Evolutionary conservation across 2,329 filamentous ascomycete genomes (phyloP).

Genomic region (Emmonsia crescens): DNA sequence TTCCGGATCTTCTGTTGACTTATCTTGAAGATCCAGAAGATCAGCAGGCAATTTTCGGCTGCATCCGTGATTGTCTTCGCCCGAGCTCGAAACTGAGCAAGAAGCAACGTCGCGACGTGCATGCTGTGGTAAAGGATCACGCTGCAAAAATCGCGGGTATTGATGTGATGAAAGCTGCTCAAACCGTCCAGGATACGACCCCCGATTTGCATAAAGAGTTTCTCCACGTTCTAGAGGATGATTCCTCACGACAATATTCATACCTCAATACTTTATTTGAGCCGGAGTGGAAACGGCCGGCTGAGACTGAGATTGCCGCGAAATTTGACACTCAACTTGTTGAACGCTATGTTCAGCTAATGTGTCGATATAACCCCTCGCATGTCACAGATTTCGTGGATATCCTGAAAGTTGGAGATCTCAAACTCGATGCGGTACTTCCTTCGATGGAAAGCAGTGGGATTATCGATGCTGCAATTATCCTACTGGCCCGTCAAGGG

Average conservation of each 20-base stretch:
- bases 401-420: constrained; percentile 60
- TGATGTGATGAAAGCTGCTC: constrained; percentile 54
- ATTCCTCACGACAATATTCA: constrained; percentile 57
- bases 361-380: constrained; percentile 73
- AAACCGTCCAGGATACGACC: constrained; percentile 51
- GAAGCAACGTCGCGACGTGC: constrained; percentile 63
- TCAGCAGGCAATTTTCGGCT: constrained; percentile 63
- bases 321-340: constrained; percentile 49
- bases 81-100: constrained; percentile 51
- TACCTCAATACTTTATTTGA: constrained; percentile 72
- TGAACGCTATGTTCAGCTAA: constrained; percentile 78
- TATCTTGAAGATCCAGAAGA: constrained; percentile 81
- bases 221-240: constrained; percentile 50
- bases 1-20: constrained; percentile 62
- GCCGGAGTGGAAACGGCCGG: constrained; percentile 32
- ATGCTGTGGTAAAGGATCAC: constrained; percentile 54
- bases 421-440: constrained; percentile 68
- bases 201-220: constrained; percentile 56
- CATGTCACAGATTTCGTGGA: constrained; percentile 82
- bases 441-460: constrained; percentile 82
- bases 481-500: constrained; percentile 82
- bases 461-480: constrained; percentile 83
- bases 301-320: constrained; percentile 22
- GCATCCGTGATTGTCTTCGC: constrained; percentile 63
- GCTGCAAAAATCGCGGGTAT: constrained; percentile 57